Conservation (phyloP, 164 flowering plant species). For the Platanus orientalis region DNA sequence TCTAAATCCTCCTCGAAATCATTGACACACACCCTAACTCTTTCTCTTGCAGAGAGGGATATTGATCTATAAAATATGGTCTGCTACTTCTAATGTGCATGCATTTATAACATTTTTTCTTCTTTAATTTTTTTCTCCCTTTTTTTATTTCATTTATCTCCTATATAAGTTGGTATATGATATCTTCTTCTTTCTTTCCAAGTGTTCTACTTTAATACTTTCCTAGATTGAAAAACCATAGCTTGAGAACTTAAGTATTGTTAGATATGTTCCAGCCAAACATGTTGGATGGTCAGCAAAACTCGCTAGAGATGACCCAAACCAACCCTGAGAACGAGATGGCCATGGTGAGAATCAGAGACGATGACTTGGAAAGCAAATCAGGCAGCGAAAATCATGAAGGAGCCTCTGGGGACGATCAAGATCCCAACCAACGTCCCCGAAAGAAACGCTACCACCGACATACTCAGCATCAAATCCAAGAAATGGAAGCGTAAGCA, state of each 20-base stretch:
- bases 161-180: neutral
- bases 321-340: slow-evolving; percentile 45
- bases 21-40: neutral
- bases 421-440: slow-evolving; percentile 47
- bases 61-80: neutral
- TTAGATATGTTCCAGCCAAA: slow-evolving; percentile 58
- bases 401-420: slow-evolving; percentile 67
- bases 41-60: neutral
- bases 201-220: slow-evolving; percentile 13
- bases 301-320: slow-evolving; percentile 37
- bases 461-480: slow-evolving; percentile 93
- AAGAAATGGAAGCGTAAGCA: slow-evolving; percentile 80
- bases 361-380: slow-evolving; percentile 74
- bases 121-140: neutral
- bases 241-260: slow-evolving; percentile 34
- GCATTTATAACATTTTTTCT: no score
- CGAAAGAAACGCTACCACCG: slow-evolving; percentile 82
- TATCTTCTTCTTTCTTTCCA: neutral
- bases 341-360: slow-evolving; percentile 33
- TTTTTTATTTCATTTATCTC: neutral
- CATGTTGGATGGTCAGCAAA: slow-evolving; percentile 51
- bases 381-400: slow-evolving; percentile 77
- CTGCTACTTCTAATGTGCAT: neutral
- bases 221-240: slow-evolving; percentile 34
- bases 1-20: slow-evolving; percentile 1